phyloP scores from a whole-genome alignment of 805 yeast species.

The Starmerella sirachaensis region DNA sequence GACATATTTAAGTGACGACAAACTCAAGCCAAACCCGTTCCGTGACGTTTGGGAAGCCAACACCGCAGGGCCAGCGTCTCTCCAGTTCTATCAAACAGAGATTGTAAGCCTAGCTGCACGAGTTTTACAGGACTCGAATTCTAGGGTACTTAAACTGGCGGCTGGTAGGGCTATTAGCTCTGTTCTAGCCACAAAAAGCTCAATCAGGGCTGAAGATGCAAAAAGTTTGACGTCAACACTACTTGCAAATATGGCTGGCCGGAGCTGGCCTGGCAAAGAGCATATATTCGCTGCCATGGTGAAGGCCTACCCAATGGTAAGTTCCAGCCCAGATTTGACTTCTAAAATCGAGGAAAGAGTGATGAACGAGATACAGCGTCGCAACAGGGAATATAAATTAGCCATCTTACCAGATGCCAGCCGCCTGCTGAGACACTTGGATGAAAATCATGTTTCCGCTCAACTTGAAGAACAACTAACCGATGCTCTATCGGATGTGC shows the following conservation, averaged over 20 bases:
- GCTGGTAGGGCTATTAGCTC: conserved; percentile 57
- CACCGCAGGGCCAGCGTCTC: conserved; percentile 58
- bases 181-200: conserved; percentile 25
- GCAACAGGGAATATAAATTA: conserved; percentile 51
- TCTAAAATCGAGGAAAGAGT: conserved; percentile 36
- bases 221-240: conserved; percentile 51
- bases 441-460: conserved; percentile 24
- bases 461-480: conserved; percentile 27
- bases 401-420: conserved; percentile 45
- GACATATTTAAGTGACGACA: no score
- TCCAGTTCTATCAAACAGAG: conserved; percentile 57
- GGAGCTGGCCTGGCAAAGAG: conserved; percentile 86
- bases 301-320: conserved; percentile 35
- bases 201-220: conserved; percentile 33
- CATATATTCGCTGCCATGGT: conserved; percentile 58
- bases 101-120: conserved; percentile 42
- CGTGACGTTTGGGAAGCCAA: conserved; percentile 68
- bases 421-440: conserved; percentile 31
- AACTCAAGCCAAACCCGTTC: conserved; percentile 38
- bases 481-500: conserved; percentile 33
- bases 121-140: conserved; percentile 40
- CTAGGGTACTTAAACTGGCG: conserved; percentile 54
- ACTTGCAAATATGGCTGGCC: conserved; percentile 53
- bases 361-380: conserved; percentile 49
- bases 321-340: conserved; percentile 28